A percentile compares a stretch with the other conserved stretches of the same genome.
Conservation (phyloP, 345 rosid genomes). For the Tarenaya hassleriana region DNA sequence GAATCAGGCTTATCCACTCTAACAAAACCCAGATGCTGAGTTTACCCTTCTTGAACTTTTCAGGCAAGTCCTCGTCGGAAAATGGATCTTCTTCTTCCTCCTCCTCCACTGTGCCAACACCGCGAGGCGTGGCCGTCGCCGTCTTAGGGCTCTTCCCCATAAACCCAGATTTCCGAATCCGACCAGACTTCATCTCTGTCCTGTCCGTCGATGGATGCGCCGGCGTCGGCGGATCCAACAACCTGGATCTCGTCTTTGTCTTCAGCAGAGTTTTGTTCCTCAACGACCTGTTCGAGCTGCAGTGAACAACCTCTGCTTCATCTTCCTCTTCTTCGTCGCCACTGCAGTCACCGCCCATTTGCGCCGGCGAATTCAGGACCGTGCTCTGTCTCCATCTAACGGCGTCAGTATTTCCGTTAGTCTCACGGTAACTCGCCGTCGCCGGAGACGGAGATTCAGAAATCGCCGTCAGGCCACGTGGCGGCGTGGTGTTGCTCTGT, state of each 20-base stretch:
- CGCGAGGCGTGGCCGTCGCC: constrained; percentile 14
- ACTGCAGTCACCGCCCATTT: constrained; percentile 27
- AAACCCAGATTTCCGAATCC: constrained; percentile 32
- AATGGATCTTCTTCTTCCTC: constrained; percentile 77
- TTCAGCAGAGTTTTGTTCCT: constrained; percentile 34
- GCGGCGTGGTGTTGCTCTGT: constrained; percentile 18
- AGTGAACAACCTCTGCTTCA: constrained; percentile 41
- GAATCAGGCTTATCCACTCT: constrained; percentile 61
- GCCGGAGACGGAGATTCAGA: constrained; percentile 34
- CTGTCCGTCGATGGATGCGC: constrained; percentile 27
- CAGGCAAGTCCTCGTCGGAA: constrained; percentile 70
- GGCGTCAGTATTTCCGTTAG: constrained; percentile 17
- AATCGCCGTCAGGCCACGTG: constrained; percentile 27
- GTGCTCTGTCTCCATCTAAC: constrained; percentile 35
- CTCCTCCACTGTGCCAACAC: constrained; percentile 23
- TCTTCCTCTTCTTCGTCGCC: constrained; percentile 22
- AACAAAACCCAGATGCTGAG: constrained; percentile 38
- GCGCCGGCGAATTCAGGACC: constrained; percentile 27
- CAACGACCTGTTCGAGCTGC: constrained; percentile 45
- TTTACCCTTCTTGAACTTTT: constrained; percentile 48
- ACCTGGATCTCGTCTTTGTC: constrained; percentile 57
- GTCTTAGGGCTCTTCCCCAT: constrained; percentile 30
- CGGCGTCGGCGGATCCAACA: constrained; percentile 57
- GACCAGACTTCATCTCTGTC: constrained; percentile 34
- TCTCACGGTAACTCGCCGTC: constrained; percentile 7